These are phyloP conservation scores for Theileria orientalis DNA, from an alignment of 169 alveolate genomes.

Conservation along the genomic window DNA sequence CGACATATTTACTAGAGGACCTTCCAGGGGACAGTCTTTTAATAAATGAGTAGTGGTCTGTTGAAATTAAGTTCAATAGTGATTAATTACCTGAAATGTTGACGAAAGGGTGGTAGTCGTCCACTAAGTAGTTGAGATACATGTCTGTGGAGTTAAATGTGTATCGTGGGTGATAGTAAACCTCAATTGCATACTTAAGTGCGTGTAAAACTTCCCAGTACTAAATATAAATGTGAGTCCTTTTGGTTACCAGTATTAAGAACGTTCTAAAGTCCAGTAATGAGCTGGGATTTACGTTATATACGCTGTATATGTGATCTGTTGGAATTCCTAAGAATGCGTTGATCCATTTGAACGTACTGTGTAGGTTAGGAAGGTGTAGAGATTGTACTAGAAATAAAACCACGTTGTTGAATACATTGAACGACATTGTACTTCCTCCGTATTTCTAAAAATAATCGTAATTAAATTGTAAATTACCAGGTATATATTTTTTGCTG, in stretches of 20 bases:
- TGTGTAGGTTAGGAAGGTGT: slow-evolving; percentile 30
- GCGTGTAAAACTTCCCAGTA: slow-evolving; percentile 58
- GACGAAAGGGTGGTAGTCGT: slow-evolving; percentile 7
- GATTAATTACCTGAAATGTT: slow-evolving; percentile 21
- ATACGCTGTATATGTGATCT: slow-evolving; percentile 8
- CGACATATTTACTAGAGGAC: slow-evolving; percentile 55
- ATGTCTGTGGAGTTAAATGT: background rate
- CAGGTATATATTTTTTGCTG: slow-evolving; percentile 32
- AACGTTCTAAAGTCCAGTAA: slow-evolving; percentile 32
- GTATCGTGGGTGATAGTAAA: slow-evolving; percentile 3
- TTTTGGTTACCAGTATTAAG: slow-evolving; percentile 6
- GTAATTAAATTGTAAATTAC: background rate
- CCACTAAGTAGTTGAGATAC: slow-evolving; percentile 11
- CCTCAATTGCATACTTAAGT: slow-evolving; percentile 18
- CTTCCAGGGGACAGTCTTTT: slow-evolving; percentile 48
- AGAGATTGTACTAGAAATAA: slow-evolving; percentile 44
- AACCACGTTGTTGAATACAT: slow-evolving; percentile 49
- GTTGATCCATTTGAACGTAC: background rate
- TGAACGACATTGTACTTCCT: slow-evolving; percentile 29
- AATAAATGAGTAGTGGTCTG: slow-evolving; percentile 18
- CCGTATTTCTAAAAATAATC: slow-evolving; percentile 30
- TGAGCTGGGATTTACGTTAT: slow-evolving; percentile 24
- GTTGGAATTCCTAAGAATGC: slow-evolving; percentile 13
- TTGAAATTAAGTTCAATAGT: background rate
- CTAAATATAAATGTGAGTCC: background rate